Base-by-base conservation (phyloP, 352 stramenopile species). In the Phytopythium kandeliae region DNA sequence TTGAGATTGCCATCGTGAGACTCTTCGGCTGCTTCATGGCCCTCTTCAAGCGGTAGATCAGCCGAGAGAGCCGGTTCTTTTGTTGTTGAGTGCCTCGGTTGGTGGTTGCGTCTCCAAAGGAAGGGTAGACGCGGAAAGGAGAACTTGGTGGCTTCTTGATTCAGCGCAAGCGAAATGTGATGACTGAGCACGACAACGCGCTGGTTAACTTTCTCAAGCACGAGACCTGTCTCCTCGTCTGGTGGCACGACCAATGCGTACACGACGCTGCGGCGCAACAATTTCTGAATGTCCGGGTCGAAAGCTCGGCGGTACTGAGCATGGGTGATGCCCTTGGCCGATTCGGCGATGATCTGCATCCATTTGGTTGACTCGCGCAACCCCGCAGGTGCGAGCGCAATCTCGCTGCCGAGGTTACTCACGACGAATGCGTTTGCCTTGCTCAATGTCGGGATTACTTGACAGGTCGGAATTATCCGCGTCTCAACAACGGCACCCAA, bases 111-210 rank as follows among this genome's bases (percentile, higher is more conserved):
- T 51, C 13, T 48, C 42, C 24, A 49, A 53, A 45, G 11, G 21
- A 45, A 45, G 4, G 21, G 19, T 13, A 24, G 38, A 11, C 7
- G 19, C 13, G 21, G 10, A 19, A 30, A 45, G 4, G 21, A 45
- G 15, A 19, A 45, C 12, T 1, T 45, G 0, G 38, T 19, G 2
- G 21, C 11, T n/a, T 30, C 38, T 12, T 11, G 1, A 19, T 8
- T 38, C 48, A 53, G n/a, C 3, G 28, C 26, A 1, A 13, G 2
- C 5, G 17, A 12, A 4, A 40, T 17, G 6, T 67, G 17, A 33
- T 89, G 78, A 25, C 63, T 89, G 50, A 89, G 34, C 10, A 85
- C 69, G 28, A 85, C 72, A 17, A 85, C 72, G 25, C 73, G 73
- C 46, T 85, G 85, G 43, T 78, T 76, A 48, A 78, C 57, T 16